Evolutionary conservation across 208 protist genomes (phyloP), one percentile per base, ranked within the genome.

Genomic region (Wallacemonas sp.): DNA sequence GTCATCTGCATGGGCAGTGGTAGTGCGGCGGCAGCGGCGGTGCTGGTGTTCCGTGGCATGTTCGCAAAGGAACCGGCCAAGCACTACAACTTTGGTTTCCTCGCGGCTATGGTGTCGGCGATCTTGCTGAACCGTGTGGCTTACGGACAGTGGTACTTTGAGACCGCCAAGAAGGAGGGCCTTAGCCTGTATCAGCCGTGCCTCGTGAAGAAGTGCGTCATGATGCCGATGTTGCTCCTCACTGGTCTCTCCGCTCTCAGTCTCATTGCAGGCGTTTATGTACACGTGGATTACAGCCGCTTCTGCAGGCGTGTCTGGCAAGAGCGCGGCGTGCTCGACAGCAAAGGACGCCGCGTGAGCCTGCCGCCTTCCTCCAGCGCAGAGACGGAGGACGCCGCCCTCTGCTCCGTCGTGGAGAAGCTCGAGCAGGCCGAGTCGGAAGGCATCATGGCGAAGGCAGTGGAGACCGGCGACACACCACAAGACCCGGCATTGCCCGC

Each of bases 71-170:
- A 85, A 42, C 41, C 66, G 26, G 78, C 66, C 10, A 85, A 79
- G 71, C 69, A 78, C 54, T 85, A 80, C 60, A 79, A 80, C 58
- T 69, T 75, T 38, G 57, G 30, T 19, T 72, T 66, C 37, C 1
- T 79, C 29, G 53, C 73, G n/a, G 32, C 37, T 0, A 48, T 70
- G 27, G 37, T 54, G 34, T 32, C 72, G 12, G 71, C 73, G n/a
- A 52, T 84, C 22, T 48, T 76, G 33, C 70, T 84, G 19, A 77
- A 78, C 57, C 63, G 70, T 32, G 0, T 73, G 30, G 26, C 79
- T 8, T 84, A 77, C 44, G 79, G 71, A n/a, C 74, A 81, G 60
- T 76, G 68, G 68, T 84, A 79, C 63, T 67, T 65, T 32, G 37
- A 54, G 26, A 48, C 76, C 68, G 73, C 73, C 12, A 53, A 61